These are phyloP conservation scores for Mycena crocata DNA, from an alignment of 768 basidiomycete species.

Conservation along the genomic window DNA sequence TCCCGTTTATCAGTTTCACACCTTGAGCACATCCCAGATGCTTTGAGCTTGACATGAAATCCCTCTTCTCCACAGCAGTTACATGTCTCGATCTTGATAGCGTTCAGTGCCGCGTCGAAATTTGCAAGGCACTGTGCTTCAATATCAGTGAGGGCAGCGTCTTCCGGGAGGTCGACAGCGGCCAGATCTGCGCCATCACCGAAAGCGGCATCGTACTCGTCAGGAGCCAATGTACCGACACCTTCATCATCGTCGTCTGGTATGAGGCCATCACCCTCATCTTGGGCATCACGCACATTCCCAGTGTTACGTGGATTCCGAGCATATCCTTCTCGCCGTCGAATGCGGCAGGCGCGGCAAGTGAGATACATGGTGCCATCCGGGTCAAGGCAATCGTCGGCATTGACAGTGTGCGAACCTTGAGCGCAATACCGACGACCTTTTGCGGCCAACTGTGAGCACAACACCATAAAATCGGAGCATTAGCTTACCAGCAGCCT, in stretches of 20 bases:
- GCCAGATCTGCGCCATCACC: conserved; percentile 1
- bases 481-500: background rate
- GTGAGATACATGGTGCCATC: background rate
- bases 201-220: conserved; percentile 4
- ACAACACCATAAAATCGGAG: too few species aligned
- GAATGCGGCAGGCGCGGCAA: background rate
- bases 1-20: background rate
- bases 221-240: background rate
- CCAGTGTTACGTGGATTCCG: background rate
- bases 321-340: background rate
- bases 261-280: background rate
- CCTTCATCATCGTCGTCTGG: conserved; percentile 6
- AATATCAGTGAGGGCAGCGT: background rate
- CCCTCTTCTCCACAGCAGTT: conserved; percentile 16
- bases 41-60: conserved; percentile 9
- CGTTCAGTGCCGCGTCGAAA: background rate
- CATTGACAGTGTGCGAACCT: background rate
- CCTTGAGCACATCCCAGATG: background rate
- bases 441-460: background rate
- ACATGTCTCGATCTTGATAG: background rate
- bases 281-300: background rate
- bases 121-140: background rate
- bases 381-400: background rate
- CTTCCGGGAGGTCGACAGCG: background rate
- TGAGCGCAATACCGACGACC: background rate